These are phyloP conservation scores for Heliamphora pulchella DNA, from an alignment of 179 eudicot genomes.

Conservation along the genomic window DNA sequence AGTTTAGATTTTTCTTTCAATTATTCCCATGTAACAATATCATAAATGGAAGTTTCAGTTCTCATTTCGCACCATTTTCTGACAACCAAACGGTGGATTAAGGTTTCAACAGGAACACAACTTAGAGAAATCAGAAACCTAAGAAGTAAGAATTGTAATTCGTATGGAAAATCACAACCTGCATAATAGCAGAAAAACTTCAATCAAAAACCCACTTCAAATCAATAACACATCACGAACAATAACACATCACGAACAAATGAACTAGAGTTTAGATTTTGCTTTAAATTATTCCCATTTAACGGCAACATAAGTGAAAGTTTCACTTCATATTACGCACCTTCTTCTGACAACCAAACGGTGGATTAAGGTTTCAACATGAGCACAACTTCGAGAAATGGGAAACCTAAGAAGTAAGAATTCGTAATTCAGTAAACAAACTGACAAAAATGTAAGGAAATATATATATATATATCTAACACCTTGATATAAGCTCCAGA, in stretches of 20 bases:
- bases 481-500: not conserved
- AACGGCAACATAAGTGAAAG: too few relatives aligned
- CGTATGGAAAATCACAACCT: conserved; percentile 4
- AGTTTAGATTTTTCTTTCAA: not conserved
- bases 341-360: not conserved
- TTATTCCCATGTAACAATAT: too few relatives aligned
- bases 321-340: too few relatives aligned
- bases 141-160: not conserved
- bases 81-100: not conserved
- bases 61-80: not conserved
- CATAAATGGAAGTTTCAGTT: too few relatives aligned
- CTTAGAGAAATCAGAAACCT: not conserved
- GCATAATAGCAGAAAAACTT: not conserved
- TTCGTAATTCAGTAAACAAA: not conserved
- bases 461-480: not conserved
- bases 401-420: not conserved
- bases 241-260: not conserved
- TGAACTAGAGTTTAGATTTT: not conserved
- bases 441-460: not conserved
- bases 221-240: too few relatives aligned
- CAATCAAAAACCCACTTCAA: not conserved
- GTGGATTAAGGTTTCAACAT: not conserved
- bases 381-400: not conserved
- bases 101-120: not conserved
- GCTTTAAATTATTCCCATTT: not conserved